Evolutionary conservation across 2,329 filamentous ascomycete genomes (phyloP).

Genomic region (Colletotrichum orbiculare): DNA sequence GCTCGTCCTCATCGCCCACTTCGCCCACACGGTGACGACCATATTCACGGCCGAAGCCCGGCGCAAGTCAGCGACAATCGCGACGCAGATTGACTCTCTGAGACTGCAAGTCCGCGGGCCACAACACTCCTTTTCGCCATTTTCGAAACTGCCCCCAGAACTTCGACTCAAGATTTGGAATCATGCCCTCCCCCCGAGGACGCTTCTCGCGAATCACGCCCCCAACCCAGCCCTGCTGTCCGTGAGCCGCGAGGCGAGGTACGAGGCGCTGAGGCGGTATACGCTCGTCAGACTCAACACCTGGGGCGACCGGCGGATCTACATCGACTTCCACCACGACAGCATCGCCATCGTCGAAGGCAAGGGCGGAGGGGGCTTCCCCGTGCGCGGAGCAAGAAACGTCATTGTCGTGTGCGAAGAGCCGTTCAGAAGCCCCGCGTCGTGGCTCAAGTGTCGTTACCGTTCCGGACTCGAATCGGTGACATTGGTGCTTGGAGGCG

Average conservation of each 20-base stretch:
- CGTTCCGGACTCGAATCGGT: conserved; percentile 25
- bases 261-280: conserved; percentile 24
- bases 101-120: conserved; percentile 31
- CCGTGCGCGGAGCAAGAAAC: conserved; percentile 27
- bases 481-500: conserved; percentile 23
- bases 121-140: conserved; percentile 25
- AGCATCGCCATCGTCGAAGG: conserved; percentile 30
- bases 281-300: conserved; percentile 27
- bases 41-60: conserved; percentile 22
- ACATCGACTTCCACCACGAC: conserved; percentile 23
- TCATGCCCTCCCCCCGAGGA: conserved; percentile 24
- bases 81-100: conserved; percentile 20
- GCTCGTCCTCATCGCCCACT: conserved; percentile 34
- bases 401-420: conserved; percentile 32
- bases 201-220: conserved; percentile 29
- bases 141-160: conserved; percentile 25
- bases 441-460: conserved; percentile 33
- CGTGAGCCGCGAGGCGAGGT: conserved; percentile 27
- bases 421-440: conserved; percentile 25
- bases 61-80: conserved; percentile 22
- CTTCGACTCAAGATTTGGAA: conserved; percentile 35
- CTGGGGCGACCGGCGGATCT: conserved; percentile 34
- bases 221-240: conserved; percentile 24
- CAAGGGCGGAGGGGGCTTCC: conserved; percentile 32
- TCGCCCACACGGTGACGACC: conserved; percentile 25